Evolutionary conservation across 768 basidiomycete species (phyloP).

Genomic region (Lactarius deliciosus): DNA sequence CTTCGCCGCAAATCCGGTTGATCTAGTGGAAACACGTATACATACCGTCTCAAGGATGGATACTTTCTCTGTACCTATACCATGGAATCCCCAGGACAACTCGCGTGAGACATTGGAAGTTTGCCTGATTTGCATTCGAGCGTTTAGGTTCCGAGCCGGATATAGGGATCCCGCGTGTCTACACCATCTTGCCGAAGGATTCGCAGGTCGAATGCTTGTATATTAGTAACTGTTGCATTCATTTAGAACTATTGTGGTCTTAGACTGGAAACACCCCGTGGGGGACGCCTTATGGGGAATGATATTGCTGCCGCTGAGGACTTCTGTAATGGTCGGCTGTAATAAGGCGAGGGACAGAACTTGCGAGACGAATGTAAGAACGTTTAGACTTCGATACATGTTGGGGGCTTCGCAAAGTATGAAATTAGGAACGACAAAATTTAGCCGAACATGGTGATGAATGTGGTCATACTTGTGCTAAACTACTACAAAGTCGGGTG

Average conservation of each 20-base stretch:
- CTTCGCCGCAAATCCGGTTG: neutral
- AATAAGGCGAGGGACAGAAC: neutral
- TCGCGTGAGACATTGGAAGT: neutral
- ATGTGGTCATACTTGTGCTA: constrained; percentile 8
- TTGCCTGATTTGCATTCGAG: neutral
- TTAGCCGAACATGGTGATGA: neutral
- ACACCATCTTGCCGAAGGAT: neutral
- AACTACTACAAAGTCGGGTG: constrained; percentile 2
- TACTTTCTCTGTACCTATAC: constrained; percentile 17
- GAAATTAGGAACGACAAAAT: neutral
- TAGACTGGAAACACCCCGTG: neutral
- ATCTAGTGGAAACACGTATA: neutral
- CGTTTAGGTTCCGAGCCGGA: neutral
- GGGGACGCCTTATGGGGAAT: neutral
- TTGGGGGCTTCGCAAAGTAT: neutral
- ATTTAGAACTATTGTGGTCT: neutral
- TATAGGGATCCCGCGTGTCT: neutral
- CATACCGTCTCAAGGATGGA: constrained; percentile 9
- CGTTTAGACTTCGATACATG: neutral
- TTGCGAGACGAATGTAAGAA: neutral
- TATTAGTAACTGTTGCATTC: neutral
- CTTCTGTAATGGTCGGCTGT: neutral
- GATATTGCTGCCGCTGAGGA: neutral
- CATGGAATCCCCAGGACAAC: constrained; percentile 13
- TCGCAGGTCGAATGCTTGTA: neutral